phyloP scores from a whole-genome alignment of 805 yeast species.

The Lipomyces chichibuensis region DNA sequence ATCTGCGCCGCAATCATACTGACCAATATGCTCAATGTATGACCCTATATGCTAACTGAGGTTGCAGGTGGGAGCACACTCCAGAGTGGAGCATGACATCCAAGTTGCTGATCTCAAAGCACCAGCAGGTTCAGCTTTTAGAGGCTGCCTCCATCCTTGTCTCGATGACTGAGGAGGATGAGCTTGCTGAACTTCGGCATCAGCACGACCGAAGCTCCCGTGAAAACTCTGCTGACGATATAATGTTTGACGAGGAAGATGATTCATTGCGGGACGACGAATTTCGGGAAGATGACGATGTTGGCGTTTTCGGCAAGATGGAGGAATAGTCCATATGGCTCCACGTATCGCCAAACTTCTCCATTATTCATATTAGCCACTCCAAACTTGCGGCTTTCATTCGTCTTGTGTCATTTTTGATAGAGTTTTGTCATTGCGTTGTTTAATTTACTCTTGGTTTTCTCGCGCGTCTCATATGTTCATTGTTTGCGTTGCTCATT shows the following conservation, averaged over 20 bases:
- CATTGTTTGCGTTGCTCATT: conserved; percentile 6
- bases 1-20: neutral
- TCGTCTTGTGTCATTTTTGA: neutral
- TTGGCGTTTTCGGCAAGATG: conserved; percentile 47
- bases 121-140: conserved; percentile 81
- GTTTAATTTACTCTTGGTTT: neutral
- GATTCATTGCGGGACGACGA: conserved; percentile 38
- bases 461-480: neutral
- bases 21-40: neutral
- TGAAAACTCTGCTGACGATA: conserved; percentile 21
- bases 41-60: neutral
- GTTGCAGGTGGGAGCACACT: conserved; percentile 82
- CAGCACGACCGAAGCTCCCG: conserved; percentile 8
- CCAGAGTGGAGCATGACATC: conserved; percentile 92
- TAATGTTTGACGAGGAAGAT: conserved; percentile 42
- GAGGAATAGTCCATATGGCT: conserved; percentile 39
- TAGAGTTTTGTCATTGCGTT: conserved; percentile 8
- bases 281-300: conserved; percentile 37
- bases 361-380: neutral
- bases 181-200: conserved; percentile 17
- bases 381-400: neutral
- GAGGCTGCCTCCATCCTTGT: conserved; percentile 69
- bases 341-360: neutral
- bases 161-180: conserved; percentile 60
- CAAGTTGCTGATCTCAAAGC: conserved; percentile 77